Evolutionary conservation across 2,329 filamentous ascomycete genomes (phyloP).

Genomic region (Colletotrichum zoysiae): DNA sequence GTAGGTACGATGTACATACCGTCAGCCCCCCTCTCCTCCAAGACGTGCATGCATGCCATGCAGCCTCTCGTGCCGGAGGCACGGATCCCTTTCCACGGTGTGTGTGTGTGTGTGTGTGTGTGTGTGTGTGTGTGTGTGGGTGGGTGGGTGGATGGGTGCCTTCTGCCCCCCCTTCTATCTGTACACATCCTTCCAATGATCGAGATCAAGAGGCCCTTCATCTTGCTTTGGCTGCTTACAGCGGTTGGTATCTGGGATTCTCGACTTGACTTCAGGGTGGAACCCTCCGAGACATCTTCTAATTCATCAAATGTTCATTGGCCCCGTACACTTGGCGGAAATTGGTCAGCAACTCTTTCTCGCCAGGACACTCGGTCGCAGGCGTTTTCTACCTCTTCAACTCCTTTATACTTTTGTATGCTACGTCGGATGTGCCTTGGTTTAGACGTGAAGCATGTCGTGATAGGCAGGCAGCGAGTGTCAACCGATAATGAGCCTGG

Average conservation of each 20-base stretch:
- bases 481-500: neutral
- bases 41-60: conserved; percentile 19
- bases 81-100: conserved; percentile 35
- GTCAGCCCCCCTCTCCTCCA: neutral
- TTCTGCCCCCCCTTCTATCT: neutral
- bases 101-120: neutral
- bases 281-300: neutral
- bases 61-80: conserved; percentile 26
- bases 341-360: neutral
- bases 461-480: neutral
- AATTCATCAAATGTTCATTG: neutral
- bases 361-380: neutral
- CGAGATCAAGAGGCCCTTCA: neutral
- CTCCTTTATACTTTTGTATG: too few relatives aligned
- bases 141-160: neutral
- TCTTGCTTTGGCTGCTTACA: too few relatives aligned
- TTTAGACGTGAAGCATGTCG: neutral
- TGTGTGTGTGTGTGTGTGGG: too few relatives aligned
- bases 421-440: neutral
- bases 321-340: neutral
- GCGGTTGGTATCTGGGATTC: neutral
- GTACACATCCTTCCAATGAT: neutral
- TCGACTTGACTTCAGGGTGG: neutral
- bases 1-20: neutral
- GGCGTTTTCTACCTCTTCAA: neutral